A percentile compares a stretch with the other conserved stretches of the same genome.
These are phyloP conservation scores for Jatropha podagrica DNA, from an alignment of 441 rosid species.

Conservation along the genomic window DNA sequence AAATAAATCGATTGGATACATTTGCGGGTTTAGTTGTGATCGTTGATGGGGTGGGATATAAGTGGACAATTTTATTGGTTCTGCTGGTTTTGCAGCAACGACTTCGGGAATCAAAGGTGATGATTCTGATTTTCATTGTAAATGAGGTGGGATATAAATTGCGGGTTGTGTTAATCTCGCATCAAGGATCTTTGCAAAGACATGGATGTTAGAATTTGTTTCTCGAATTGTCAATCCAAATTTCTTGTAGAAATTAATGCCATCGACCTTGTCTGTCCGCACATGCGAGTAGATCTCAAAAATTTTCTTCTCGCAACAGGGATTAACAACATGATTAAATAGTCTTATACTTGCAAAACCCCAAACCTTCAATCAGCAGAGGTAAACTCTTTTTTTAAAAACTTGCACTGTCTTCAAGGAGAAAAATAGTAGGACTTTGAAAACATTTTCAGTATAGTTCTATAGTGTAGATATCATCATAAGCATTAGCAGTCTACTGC, in stretches of 20 bases:
- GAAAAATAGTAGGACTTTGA: neutral
- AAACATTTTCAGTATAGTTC: neutral
- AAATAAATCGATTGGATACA: too few species aligned
- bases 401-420: neutral
- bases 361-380: conserved; percentile 14
- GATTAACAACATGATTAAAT: conserved; percentile 80
- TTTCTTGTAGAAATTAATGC: conserved; percentile 89
- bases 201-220: too few species aligned
- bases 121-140: too few species aligned
- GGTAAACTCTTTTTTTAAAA: conserved; percentile 1
- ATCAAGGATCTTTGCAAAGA: too few species aligned
- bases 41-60: too few species aligned
- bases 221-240: too few species aligned
- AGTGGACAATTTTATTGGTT: too few species aligned
- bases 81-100: too few species aligned
- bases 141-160: too few species aligned
- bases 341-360: conserved; percentile 70
- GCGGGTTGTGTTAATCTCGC: too few species aligned
- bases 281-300: conserved; percentile 89
- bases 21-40: too few species aligned
- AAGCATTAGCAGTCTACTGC: neutral
- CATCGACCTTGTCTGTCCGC: conserved; percentile 91
- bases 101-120: too few species aligned
- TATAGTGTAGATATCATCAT: neutral
- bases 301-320: conserved; percentile 64